A percentile compares a stretch with the other conserved stretches of the same genome.
Conservation (phyloP, 2,329 filamentous ascomycete species). For the Microcyclospora pomicola region DNA sequence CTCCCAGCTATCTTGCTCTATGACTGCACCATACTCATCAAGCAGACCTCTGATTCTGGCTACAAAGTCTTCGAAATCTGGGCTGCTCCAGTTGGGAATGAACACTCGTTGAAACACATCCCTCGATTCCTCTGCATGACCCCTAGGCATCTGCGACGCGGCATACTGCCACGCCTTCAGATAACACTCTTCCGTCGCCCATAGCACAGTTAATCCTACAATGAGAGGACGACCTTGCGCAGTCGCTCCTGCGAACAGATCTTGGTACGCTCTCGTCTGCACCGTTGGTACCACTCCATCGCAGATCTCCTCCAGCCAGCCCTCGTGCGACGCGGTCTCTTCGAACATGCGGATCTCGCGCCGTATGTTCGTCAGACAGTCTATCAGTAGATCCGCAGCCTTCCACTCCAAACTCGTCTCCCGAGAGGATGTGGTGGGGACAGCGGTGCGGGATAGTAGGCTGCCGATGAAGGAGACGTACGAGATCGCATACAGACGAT, state of each 20-base stretch:
- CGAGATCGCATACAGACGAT: slow-evolving; percentile 55
- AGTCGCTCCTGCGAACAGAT: slow-evolving; percentile 45
- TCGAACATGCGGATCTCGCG: slow-evolving; percentile 55
- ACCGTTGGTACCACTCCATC: slow-evolving; percentile 14
- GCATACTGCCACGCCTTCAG: slow-evolving; percentile 35
- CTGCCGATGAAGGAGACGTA: slow-evolving; percentile 55
- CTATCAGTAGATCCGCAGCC: slow-evolving; percentile 48
- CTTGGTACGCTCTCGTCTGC: slow-evolving; percentile 34
- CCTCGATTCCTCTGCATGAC: slow-evolving; percentile 15
- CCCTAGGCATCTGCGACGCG: slow-evolving; percentile 18
- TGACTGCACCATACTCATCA: slow-evolving; percentile 31
- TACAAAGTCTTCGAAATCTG: slow-evolving; percentile 36
- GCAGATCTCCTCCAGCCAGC: slow-evolving; percentile 34
- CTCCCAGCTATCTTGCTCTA: slow-evolving; percentile 29
- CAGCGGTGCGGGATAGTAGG: slow-evolving; percentile 46
- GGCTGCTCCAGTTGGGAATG: slow-evolving; percentile 38
- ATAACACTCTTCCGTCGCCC: slow-evolving; percentile 55
- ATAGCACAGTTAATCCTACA: slow-evolving; percentile 57
- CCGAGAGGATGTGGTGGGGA: slow-evolving; percentile 32
- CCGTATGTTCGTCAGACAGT: slow-evolving; percentile 51
- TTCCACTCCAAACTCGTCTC: slow-evolving; percentile 39
- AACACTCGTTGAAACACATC: slow-evolving; percentile 36
- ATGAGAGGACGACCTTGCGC: slow-evolving; percentile 39
- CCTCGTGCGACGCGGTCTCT: slow-evolving; percentile 39
- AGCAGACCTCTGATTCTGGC: slow-evolving; percentile 31